Evolutionary conservation across 176 grass and related monocot genomes (phyloP).

Genomic region (Lolium perenne): DNA sequence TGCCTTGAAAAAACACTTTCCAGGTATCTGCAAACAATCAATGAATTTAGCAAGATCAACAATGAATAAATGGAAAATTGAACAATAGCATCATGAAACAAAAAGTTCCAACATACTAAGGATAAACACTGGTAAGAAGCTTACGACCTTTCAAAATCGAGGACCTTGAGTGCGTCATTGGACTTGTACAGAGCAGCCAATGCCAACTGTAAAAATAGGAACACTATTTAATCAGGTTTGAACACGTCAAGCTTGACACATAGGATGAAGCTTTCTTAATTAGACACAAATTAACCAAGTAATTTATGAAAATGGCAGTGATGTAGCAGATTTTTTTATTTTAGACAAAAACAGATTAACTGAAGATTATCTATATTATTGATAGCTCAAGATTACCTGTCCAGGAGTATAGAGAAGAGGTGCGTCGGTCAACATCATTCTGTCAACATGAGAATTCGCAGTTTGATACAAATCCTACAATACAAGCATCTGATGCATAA

Average conservation of each 20-base stretch:
- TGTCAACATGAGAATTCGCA: conserved; percentile 66
- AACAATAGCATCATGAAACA: not conserved
- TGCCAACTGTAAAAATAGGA: conserved; percentile 74
- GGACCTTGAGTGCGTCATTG: conserved; percentile 62
- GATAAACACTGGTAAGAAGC: conserved; percentile 31
- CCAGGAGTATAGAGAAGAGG: conserved; percentile 94
- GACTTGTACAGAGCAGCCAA: conserved; percentile 82
- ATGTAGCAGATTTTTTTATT: not conserved
- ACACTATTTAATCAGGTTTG: conserved; percentile 11
- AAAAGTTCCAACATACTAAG: not conserved
- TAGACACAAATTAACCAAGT: conserved; percentile 23
- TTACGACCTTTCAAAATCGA: conserved; percentile 84
- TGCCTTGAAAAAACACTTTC: conserved; percentile 66
- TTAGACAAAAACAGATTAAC: not conserved
- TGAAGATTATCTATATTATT: conserved; percentile 30
- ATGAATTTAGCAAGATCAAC: conserved; percentile 22
- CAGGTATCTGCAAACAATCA: conserved; percentile 77
- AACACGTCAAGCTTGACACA: conserved; percentile 33
- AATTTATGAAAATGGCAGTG: conserved; percentile 26
- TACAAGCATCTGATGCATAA: conserved; percentile 49
- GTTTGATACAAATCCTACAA: conserved; percentile 67
- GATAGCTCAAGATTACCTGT: conserved; percentile 64
- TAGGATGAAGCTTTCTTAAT: conserved; percentile 27
- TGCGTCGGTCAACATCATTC: conserved; percentile 92
- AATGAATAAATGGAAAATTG: conserved; percentile 15